Conservation (phyloP, 345 rosid genomes). For the Citrus medica region DNA sequence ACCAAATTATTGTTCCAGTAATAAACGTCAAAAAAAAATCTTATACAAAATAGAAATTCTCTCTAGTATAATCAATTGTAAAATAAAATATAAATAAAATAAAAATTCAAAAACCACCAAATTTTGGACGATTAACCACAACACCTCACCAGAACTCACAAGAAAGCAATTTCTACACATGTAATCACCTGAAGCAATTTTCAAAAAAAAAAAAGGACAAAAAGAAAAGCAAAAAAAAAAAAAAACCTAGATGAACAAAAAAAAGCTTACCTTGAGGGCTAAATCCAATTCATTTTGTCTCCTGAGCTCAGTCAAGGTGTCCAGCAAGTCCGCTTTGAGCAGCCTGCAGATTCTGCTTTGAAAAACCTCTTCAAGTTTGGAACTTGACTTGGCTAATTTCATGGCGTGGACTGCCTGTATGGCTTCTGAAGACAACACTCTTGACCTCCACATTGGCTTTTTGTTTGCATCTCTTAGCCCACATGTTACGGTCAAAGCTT, state of each 20-base stretch:
- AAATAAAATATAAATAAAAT: not conserved
- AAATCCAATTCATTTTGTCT: slow-evolving; percentile 47
- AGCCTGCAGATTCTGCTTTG: slow-evolving; percentile 40
- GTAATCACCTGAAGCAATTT: not conserved
- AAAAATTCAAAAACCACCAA: not conserved
- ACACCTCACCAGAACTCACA: no score
- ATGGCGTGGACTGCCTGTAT: slow-evolving; percentile 57
- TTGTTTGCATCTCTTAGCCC: slow-evolving; percentile 38
- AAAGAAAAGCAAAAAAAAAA: not conserved
- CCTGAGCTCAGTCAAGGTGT: slow-evolving; percentile 42
- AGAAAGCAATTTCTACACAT: no score
- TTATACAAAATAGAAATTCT: no score
- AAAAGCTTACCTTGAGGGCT: slow-evolving; percentile 38
- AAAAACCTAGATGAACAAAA: not conserved
- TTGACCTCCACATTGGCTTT: slow-evolving; percentile 40
- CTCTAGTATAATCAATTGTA: not conserved
- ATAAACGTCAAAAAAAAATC: no score
- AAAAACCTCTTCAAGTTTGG: slow-evolving; percentile 31
- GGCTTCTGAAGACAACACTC: slow-evolving; percentile 52
- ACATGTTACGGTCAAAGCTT: slow-evolving; percentile 30
- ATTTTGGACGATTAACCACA: no score
- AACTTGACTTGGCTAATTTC: slow-evolving; percentile 46
- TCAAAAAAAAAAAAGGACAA: no score
- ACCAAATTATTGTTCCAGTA: not conserved
- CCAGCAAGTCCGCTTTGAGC: slow-evolving; percentile 52